Conservation (phyloP, 2,329 filamentous ascomycete species). For the Sarocladium kiliense region DNA sequence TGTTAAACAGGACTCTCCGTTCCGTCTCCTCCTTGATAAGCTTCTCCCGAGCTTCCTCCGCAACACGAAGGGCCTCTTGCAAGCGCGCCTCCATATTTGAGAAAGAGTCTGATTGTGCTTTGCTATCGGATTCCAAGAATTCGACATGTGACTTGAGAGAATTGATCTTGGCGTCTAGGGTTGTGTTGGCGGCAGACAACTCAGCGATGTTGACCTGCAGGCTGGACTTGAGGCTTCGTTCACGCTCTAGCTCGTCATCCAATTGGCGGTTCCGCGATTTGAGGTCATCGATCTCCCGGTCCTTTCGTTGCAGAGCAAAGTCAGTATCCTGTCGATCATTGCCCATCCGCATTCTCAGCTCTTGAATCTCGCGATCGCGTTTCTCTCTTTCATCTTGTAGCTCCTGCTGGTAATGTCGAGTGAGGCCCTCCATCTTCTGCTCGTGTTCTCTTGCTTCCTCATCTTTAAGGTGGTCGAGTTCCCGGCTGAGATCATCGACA, state of each 20-base stretch:
- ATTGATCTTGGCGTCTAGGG: constrained; percentile 69
- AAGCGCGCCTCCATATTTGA: constrained; percentile 75
- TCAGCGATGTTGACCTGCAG: constrained; percentile 51
- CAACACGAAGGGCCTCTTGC: constrained; percentile 67
- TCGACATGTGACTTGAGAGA: constrained; percentile 77
- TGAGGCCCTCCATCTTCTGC: constrained; percentile 62
- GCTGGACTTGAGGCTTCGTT: constrained; percentile 55
- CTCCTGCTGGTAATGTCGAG: constrained; percentile 57
- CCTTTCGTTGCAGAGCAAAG: constrained; percentile 43
- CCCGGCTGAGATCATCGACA: constrained; percentile 36
- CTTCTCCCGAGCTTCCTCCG: constrained; percentile 70
- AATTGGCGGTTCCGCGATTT: constrained; percentile 39
- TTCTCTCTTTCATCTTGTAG: constrained; percentile 59
- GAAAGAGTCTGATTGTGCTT: constrained; percentile 83
- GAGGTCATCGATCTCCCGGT: constrained; percentile 47
- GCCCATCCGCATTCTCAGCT: constrained; percentile 51
- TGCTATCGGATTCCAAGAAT: constrained; percentile 84
- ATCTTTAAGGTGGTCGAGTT: constrained; percentile 36
- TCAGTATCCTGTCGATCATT: constrained; percentile 48
- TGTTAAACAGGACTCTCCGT: constrained; percentile 89
- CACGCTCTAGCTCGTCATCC: constrained; percentile 50
- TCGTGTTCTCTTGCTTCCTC: constrained; percentile 54
- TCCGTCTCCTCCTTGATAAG: constrained; percentile 88
- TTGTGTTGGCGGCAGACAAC: constrained; percentile 54
- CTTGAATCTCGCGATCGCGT: constrained; percentile 57